Conservation (phyloP, 345 rosid genomes). For the Eucalyptus tenuipes region DNA sequence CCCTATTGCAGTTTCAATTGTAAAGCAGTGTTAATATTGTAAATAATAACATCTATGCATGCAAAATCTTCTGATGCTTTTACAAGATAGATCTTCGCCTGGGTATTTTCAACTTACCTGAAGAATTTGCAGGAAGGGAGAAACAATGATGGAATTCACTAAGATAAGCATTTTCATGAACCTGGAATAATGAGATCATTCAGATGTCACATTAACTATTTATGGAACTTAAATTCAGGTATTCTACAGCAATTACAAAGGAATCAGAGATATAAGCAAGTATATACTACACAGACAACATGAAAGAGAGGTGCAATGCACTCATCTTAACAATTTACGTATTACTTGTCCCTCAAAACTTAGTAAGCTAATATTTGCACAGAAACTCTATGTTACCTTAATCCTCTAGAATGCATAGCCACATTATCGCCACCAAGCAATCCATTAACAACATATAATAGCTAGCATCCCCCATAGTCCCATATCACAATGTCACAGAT, state of each 20-base stretch:
- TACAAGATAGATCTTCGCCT: not conserved
- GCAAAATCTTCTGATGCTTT: not conserved
- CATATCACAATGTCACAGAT: not conserved
- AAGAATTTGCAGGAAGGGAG: conserved; percentile 62
- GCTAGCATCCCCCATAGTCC: not conserved
- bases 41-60: not conserved
- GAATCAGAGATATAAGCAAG: not conserved
- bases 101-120: conserved; percentile 18
- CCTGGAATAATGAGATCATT: conserved; percentile 24
- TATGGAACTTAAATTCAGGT: not conserved
- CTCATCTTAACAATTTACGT: not conserved
- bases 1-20: conserved; percentile 8
- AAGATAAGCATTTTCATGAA: conserved; percentile 91
- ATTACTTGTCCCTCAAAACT: not conserved
- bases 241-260: not conserved
- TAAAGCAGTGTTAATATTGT: not conserved
- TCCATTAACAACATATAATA: not conserved
- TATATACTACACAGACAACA: not conserved
- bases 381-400: not conserved
- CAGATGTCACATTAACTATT: not conserved
- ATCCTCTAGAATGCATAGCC: not conserved
- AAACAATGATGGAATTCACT: conserved; percentile 95
- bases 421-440: not conserved
- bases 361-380: not conserved
- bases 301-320: not conserved